A percentile compares a stretch with the other conserved stretches of the same genome.
Conservation (phyloP, 2,329 filamentous ascomycete species). For the Pseudomassariella vexata region DNA sequence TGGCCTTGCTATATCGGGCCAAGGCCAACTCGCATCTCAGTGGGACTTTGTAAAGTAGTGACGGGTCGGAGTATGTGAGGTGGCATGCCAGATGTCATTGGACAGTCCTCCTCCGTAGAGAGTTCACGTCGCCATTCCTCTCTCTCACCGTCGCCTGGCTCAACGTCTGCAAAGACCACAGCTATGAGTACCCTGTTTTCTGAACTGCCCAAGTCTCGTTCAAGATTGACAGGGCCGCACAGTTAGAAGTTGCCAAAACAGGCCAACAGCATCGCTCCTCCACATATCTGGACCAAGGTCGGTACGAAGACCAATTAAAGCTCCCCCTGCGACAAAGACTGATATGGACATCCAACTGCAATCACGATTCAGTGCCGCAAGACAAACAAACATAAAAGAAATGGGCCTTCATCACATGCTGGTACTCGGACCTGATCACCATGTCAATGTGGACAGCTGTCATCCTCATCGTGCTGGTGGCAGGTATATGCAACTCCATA, state of each 20-base stretch:
- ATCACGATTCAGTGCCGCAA: constrained; percentile 25
- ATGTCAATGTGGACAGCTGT: constrained; percentile 26
- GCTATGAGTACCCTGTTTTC: no score
- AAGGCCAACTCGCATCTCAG: no score
- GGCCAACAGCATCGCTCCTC: constrained; percentile 22
- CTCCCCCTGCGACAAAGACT: not conserved
- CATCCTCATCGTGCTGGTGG: constrained; percentile 41
- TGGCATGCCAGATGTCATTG: no score
- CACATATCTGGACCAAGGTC: constrained; percentile 23
- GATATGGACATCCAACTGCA: constrained; percentile 2
- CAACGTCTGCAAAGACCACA: no score
- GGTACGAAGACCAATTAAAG: constrained; percentile 10
- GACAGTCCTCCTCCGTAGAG: no score
- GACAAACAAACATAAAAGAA: constrained; percentile 37
- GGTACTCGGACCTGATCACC: constrained; percentile 38
- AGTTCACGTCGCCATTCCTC: no score
- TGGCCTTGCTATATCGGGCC: no score
- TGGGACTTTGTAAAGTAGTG: no score
- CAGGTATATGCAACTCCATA: constrained; percentile 37
- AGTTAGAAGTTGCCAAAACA: constrained; percentile 26
- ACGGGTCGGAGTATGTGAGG: no score
- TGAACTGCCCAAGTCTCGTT: constrained; percentile 13
- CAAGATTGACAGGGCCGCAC: constrained; percentile 16
- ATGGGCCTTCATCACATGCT: constrained; percentile 40
- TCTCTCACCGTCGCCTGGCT: no score